These are phyloP conservation scores for Dorcoceras hygrometricum DNA, from an alignment of 257 asterid genomes.

Conservation along the genomic window DNA sequence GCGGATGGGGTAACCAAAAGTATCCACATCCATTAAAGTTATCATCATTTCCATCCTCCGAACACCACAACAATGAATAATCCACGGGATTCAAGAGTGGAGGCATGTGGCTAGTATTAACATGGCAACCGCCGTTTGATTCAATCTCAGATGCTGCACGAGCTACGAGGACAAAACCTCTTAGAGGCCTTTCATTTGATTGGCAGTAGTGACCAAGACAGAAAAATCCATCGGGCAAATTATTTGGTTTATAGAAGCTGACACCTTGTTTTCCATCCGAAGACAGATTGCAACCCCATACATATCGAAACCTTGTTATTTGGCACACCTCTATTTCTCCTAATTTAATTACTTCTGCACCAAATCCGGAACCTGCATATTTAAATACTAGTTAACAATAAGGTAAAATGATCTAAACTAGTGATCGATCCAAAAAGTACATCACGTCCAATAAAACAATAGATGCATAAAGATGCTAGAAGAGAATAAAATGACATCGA, in stretches of 20 bases:
- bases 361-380: slow-evolving; percentile 67
- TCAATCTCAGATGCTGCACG: slow-evolving; percentile 35
- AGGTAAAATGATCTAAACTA: slow-evolving; percentile 5
- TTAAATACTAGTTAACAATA: slow-evolving; percentile 16
- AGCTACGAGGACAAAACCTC: slow-evolving; percentile 78
- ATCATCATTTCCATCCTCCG: slow-evolving; percentile 50
- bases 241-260: slow-evolving; percentile 70
- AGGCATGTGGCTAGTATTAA: slow-evolving; percentile 30
- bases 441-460: too few relatives aligned
- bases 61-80: slow-evolving; percentile 70
- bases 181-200: slow-evolving; percentile 62
- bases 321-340: slow-evolving; percentile 79
- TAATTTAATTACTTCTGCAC: slow-evolving; percentile 46
- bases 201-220: slow-evolving; percentile 79
- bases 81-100: slow-evolving; percentile 62
- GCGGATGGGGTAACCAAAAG: slow-evolving; percentile 79
- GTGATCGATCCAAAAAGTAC: background rate
- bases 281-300: slow-evolving; percentile 64
- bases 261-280: slow-evolving; percentile 47
- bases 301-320: slow-evolving; percentile 51
- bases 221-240: slow-evolving; percentile 64
- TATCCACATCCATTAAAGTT: slow-evolving; percentile 46
- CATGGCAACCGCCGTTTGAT: slow-evolving; percentile 18
- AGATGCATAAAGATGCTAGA: background rate
- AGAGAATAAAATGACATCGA: background rate